phyloP scores from a whole-genome alignment of 2,329 filamentous ascomycete genomes.

The Magnaporthiopsis poae region DNA sequence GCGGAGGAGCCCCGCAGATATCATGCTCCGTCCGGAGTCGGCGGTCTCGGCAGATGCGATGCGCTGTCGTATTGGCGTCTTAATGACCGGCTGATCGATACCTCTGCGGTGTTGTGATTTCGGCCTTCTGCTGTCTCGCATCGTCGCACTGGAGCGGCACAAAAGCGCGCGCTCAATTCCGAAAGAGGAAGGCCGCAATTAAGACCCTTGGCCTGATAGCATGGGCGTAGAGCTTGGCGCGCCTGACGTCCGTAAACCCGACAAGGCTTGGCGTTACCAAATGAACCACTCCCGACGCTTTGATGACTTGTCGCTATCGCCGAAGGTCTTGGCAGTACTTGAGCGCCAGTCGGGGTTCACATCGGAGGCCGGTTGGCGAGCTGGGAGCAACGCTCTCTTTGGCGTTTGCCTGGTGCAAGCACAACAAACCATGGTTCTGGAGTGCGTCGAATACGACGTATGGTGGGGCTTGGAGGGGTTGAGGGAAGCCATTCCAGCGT shows the following conservation, averaged over 20 bases:
- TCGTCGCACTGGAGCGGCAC: background rate
- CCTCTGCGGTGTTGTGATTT: background rate
- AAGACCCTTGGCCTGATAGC: background rate
- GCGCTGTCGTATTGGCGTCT: no score
- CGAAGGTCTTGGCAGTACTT: background rate
- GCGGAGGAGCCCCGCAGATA: background rate
- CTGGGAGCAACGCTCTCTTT: background rate
- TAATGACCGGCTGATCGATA: background rate
- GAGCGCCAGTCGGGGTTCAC: background rate
- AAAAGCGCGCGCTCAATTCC: no score
- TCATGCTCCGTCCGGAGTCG: background rate
- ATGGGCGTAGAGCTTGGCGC: background rate
- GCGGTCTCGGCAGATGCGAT: background rate
- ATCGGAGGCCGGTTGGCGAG: no score
- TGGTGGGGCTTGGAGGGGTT: background rate
- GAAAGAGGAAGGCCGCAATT: background rate
- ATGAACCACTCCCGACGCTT: background rate
- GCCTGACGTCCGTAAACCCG: background rate
- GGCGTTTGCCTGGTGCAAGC: background rate
- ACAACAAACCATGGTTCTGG: background rate
- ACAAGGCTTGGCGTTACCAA: background rate
- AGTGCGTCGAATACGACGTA: background rate
- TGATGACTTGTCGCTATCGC: background rate
- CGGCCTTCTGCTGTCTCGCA: background rate
- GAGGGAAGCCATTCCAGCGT: no score